Percentiles rank a stretch among this genome's conserved stretches.
Evolutionary conservation across 352 stramenopile genomes (phyloP).

Genomic region (Lagenidium giganteum): DNA sequence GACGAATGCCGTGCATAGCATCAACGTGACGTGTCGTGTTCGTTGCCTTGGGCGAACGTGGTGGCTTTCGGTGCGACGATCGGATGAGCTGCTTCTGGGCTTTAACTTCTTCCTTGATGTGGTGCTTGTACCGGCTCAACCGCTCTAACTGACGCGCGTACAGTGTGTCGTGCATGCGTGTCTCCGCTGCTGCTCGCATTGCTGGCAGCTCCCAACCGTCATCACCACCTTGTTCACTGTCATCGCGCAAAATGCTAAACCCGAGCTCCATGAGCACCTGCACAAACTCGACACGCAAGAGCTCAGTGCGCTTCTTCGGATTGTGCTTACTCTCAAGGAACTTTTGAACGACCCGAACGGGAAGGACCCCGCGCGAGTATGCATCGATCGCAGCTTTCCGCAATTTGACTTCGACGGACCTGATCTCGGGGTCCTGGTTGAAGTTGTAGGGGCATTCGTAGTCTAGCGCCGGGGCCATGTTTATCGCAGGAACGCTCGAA

Average conservation of each 20-base stretch:
- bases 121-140: conserved; percentile 58
- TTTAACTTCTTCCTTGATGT: conserved; percentile 37
- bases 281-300: conserved; percentile 87
- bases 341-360: conserved; percentile 61
- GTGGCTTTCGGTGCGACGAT: conserved; percentile 22
- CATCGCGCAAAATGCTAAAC: conserved; percentile 70
- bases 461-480: background rate
- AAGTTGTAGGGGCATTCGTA: conserved; percentile 82
- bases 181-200: no score
- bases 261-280: conserved; percentile 92
- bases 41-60: background rate
- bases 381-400: conserved; percentile 62
- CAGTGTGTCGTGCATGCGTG: conserved; percentile 62
- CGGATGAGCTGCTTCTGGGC: conserved; percentile 58
- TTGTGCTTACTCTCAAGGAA: conserved; percentile 51
- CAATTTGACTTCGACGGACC: conserved; percentile 83
- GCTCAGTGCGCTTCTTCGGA: conserved; percentile 22
- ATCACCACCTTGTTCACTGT: conserved; percentile 22
- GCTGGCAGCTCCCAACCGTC: no score
- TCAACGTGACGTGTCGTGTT: no score
- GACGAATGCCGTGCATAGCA: no score
- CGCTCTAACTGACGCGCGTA: conserved; percentile 81
- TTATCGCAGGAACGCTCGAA: no score
- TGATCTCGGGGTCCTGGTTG: conserved; percentile 68
- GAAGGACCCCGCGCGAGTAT: conserved; percentile 61